Evolutionary conservation across 2,329 filamentous ascomycete species (phyloP), one percentile per base, ranked within the genome.

Genomic region (Neofusicoccum umdonicola): DNA sequence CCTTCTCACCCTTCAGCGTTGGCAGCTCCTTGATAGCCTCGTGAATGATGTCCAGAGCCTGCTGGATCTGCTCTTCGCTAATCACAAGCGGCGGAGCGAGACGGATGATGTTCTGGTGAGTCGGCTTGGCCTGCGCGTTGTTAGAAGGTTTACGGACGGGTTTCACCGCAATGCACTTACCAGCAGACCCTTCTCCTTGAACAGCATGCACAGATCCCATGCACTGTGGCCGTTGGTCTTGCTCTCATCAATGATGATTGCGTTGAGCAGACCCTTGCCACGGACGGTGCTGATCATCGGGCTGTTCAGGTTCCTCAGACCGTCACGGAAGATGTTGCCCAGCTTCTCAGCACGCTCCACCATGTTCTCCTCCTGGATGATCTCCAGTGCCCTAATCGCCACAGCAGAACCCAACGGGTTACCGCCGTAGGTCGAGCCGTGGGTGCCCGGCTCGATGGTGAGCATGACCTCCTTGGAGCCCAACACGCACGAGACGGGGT

Each of bases 361-460:
- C 81, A 99, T 87, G 68, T 92, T 85, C 80, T 97, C 93, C 77
- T 99, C 95, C 74, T 94, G 88, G 71, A 99, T 89, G 63, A 99
- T 86, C 83, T 99, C 93, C 50, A 99, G 85, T 19, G 95, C 95
- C 68, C 93, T 91, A 75, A 99, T 97, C 27, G 94, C 96, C 35
- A 99, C 92, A 44, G 95, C 95, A 71, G 93, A 98, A 27, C 93
- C 95, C 12, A 99, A 84, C 17, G 95, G 95, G 80, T 99, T 99
- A 58, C 95, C 95, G 67, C 95, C 95, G 74, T 98, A 99, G n/a
- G 95, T 99, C 47, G 92, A 97, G 56, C 95, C 95, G 79, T 99
- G 95, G 31, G 95, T 98, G 66, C 95, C 95, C 31, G 95, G 92
- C 83, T 99, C 95, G 68, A 99, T 85, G 9, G 94, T 95, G 69